Evolutionary conservation across 2,329 filamentous ascomycete genomes (phyloP).

Genomic region (Cytospora piceae): DNA sequence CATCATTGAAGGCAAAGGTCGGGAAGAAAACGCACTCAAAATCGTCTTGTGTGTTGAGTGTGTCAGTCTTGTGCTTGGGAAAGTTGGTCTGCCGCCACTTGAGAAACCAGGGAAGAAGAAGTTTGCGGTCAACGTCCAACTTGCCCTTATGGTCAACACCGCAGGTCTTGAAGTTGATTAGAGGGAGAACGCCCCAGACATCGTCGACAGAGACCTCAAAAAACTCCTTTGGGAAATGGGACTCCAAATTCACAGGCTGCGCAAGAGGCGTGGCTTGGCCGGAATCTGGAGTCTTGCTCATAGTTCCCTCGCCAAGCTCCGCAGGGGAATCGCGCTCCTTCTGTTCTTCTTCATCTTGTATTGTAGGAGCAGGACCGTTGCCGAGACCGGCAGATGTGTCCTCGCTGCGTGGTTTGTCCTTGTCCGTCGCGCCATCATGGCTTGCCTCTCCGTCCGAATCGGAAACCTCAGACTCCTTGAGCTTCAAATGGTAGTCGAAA

Average conservation of each 20-base stretch:
- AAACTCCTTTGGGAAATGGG: not conserved
- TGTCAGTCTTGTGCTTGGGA: too few relatives aligned
- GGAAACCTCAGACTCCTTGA: not conserved
- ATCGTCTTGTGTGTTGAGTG: not conserved
- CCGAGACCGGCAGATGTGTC: not conserved
- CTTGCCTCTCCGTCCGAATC: not conserved
- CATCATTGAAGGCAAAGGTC: not conserved
- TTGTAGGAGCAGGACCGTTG: not conserved
- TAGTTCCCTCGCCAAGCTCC: not conserved
- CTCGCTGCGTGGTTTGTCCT: not conserved
- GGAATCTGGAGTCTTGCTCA: not conserved
- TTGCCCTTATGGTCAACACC: not conserved
- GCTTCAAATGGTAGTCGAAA: not conserved
- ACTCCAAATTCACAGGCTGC: not conserved
- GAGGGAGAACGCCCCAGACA: slow-evolving; percentile 4
- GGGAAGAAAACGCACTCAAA: slow-evolving; percentile 2
- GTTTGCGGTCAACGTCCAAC: not conserved
- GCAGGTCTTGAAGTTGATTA: not conserved
- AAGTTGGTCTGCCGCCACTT: not conserved
- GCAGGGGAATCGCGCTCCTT: not conserved
- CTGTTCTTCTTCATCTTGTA: not conserved
- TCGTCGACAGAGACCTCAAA: not conserved
- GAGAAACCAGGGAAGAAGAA: not conserved
- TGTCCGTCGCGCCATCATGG: not conserved
- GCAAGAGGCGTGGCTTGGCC: not conserved